Evolutionary conservation across 2,329 filamentous ascomycete species (phyloP).

Genomic region (Dryadomyces quercivorus): DNA sequence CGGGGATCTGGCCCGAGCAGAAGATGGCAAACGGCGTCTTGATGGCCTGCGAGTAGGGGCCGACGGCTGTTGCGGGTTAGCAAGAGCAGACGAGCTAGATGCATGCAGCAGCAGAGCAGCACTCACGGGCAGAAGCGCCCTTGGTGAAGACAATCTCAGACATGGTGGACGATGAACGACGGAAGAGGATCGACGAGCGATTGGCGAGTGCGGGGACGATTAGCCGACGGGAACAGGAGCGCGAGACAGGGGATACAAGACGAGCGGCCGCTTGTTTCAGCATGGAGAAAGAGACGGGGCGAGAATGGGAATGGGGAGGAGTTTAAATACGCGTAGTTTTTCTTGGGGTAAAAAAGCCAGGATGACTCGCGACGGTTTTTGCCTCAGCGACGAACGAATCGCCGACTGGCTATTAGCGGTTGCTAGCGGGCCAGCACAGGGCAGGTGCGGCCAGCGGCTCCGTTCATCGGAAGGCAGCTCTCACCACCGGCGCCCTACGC

Average conservation of each 20-base stretch:
- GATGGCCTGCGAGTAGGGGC: constrained; percentile 53
- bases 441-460: background rate
- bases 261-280: constrained; percentile 4
- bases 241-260: constrained; percentile 2
- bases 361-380: background rate
- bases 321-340: too few species aligned
- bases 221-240: background rate
- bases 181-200: background rate
- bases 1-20: constrained; percentile 60
- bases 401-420: background rate
- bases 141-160: constrained; percentile 41
- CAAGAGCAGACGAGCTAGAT: background rate
- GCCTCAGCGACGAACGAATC: background rate
- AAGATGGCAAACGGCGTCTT: constrained; percentile 54
- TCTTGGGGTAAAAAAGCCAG: background rate
- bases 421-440: background rate
- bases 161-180: constrained; percentile 23
- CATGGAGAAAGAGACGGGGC: background rate
- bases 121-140: constrained; percentile 46
- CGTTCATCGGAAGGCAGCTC: background rate
- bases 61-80: constrained; percentile 33
- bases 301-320: background rate
- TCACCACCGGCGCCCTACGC: background rate
- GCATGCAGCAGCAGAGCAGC: background rate
- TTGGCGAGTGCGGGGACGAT: background rate